Evolutionary conservation across 2,329 filamentous ascomycete species (phyloP), one percentile per base, ranked within the genome.

Genomic region (Didymella keratinophila): DNA sequence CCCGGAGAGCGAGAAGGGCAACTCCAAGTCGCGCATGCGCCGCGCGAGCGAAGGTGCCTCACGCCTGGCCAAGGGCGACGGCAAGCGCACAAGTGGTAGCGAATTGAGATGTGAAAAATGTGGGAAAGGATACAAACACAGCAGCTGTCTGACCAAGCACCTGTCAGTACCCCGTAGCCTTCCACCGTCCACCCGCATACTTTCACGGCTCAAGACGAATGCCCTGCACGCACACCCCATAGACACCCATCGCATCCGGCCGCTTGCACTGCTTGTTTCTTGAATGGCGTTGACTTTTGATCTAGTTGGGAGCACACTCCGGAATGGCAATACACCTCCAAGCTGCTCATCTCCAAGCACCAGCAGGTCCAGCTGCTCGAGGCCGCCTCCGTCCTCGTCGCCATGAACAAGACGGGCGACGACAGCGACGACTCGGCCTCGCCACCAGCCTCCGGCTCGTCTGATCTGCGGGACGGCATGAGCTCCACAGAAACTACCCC

Each of bases 111-210:
- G 95, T 83, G 92, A 97, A 77, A 94, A 93, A 81, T 99, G 95
- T 84, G 94, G 94, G 80, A 99, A 99, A 86, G 93, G 93, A 81
- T 99, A 99, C 87, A 99, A 99, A 88, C 95, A 99, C 86, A 96
- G 93, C 88, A 98, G 95, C 84, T 99, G 95, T 88, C 88, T 99
- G 84, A 96, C 92, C 78, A 99, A 98, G 87, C 95, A 99, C 89
- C 90, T 97, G 95, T 98, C 89, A 87, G 95, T 97, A 85, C 82
- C 85, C 87, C 85, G 83, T 76, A 78, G 74, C 75, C 68, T 60
- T 65, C 52, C 57, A 61, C 60, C 71, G 71, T 75, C 67, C 73
- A 75, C 73, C 75, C 78, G 77, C 76, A 77, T 72, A 75, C 71
- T 75, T 77, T 77, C 75, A 77, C 70, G 69, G 61, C 70, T 75